These are phyloP conservation scores for Pseudisothecium myosuroides DNA, from an alignment of 225 moss, liverwort and hornwort genomes.

Conservation along the genomic window DNA sequence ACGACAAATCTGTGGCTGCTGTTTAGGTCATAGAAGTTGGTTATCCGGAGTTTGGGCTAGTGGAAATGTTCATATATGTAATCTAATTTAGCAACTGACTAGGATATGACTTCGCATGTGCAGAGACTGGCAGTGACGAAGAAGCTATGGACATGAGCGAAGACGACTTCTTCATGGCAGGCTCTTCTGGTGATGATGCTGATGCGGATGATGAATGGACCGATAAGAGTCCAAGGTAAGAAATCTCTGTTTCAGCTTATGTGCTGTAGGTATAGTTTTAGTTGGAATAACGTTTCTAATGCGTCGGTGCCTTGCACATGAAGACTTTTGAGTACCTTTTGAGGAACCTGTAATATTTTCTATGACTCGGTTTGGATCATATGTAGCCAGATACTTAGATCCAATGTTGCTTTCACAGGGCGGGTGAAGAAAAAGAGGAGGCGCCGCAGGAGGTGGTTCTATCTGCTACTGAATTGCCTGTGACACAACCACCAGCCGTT, in stretches of 20 bases:
- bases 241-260: not conserved
- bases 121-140: conserved; percentile 99
- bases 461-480: conserved; percentile 18
- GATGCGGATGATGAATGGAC: conserved; percentile 99
- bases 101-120: not conserved
- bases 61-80: not conserved
- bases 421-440: conserved; percentile 75
- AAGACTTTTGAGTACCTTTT: not conserved
- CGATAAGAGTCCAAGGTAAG: conserved; percentile 83
- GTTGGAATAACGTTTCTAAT: not conserved
- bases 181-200: conserved; percentile 95
- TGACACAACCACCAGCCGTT: not conserved
- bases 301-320: not conserved
- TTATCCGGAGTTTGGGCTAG: not conserved
- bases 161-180: conserved; percentile 96
- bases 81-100: not conserved
- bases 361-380: not conserved
- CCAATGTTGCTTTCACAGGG: conserved; percentile 23
- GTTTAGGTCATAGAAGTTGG: not conserved
- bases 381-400: not conserved
- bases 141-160: conserved; percentile 93
- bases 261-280: not conserved
- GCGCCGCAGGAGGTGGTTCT: conserved; percentile 36
- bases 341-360: not conserved
- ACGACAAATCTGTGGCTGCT: not conserved